Evolutionary conservation across 129 eudicot genomes (phyloP).

Genomic region (Apium graveolens): DNA sequence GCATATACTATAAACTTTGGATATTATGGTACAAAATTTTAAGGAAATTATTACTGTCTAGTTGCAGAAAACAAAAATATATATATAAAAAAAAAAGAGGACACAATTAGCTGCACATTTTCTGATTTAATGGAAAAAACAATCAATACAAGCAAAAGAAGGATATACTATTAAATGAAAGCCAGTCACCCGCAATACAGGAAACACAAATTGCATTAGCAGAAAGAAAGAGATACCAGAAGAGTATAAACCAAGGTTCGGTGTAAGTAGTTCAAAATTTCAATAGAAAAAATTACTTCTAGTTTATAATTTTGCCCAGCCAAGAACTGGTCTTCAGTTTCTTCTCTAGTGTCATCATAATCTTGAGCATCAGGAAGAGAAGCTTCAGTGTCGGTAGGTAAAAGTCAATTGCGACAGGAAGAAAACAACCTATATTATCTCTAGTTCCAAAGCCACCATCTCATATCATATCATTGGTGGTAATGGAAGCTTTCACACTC

Average conservation of each 20-base stretch:
- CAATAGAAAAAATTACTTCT: slow-evolving; percentile 13
- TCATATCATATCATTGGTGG: not conserved
- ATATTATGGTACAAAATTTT: not conserved
- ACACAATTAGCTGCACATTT: not conserved
- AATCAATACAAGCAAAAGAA: not conserved
- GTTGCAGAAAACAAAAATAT: slow-evolving; percentile 1
- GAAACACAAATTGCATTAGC: not conserved
- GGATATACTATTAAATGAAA: not conserved
- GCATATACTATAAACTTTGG: not conserved
- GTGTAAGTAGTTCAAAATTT: not conserved
- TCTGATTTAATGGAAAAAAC: no score
- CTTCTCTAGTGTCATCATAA: slow-evolving; percentile 54
- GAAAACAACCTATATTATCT: slow-evolving; percentile 8
- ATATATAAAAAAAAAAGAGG: slow-evolving; percentile 1
- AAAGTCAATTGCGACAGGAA: slow-evolving; percentile 36
- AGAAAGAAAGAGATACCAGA: not conserved
- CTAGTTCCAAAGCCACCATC: not conserved
- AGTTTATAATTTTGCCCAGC: slow-evolving; percentile 46
- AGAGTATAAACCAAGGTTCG: not conserved
- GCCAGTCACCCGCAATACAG: not conserved
- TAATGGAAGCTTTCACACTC: not conserved
- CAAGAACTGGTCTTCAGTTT: slow-evolving; percentile 58
- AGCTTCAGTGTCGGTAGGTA: slow-evolving; percentile 60
- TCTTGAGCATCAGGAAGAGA: slow-evolving; percentile 61
- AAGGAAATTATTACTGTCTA: not conserved